A percentile compares a stretch with the other conserved stretches of the same genome.
These are phyloP conservation scores for Sporothrix dimorphospora DNA, from an alignment of 2,329 filamentous ascomycete genomes.

Conservation along the genomic window DNA sequence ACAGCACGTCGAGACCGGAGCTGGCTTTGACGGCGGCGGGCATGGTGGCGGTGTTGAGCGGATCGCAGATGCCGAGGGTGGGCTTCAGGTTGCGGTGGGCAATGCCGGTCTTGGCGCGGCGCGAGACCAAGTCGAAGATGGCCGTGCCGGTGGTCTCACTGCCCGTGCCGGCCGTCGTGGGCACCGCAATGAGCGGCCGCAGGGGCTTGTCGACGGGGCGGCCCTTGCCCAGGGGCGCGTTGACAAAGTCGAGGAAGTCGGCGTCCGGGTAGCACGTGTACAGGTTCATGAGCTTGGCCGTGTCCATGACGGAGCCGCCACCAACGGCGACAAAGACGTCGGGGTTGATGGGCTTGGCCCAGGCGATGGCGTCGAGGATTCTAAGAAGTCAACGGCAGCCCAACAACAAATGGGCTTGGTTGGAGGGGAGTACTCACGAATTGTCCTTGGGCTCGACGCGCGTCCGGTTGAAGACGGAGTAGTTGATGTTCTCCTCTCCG, in stretches of 20 bases:
- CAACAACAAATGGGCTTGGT: no score
- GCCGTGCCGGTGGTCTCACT: constrained; percentile 97
- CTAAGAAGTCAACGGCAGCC: no score
- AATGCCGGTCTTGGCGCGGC: constrained; percentile 92
- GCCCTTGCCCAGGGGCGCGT: constrained; percentile 88
- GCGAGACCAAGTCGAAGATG: constrained; percentile 92
- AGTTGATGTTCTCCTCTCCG: constrained; percentile 75
- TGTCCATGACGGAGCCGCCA: constrained; percentile 94
- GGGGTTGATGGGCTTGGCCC: constrained; percentile 76
- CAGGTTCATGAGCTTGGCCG: constrained; percentile 97
- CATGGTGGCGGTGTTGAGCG: constrained; percentile 95
- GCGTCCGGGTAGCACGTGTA: constrained; percentile 90
- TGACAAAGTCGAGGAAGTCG: constrained; percentile 96
- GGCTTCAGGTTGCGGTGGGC: constrained; percentile 95
- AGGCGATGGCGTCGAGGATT: constrained; percentile 86
- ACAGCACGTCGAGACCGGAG: constrained; percentile 92
- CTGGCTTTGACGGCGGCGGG: constrained; percentile 89
- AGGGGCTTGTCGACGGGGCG: constrained; percentile 71
- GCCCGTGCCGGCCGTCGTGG: constrained; percentile 83
- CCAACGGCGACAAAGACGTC: constrained; percentile 94
- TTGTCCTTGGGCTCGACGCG: constrained; percentile 93
- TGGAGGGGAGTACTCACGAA: constrained; percentile 60
- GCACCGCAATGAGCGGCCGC: constrained; percentile 77
- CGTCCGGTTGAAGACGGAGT: constrained; percentile 78
- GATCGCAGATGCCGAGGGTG: constrained; percentile 82